Evolutionary conservation across 2,329 filamentous ascomycete species (phyloP), one percentile per base, ranked within the genome.

Genomic region (Pseudocercospora macadamiae): DNA sequence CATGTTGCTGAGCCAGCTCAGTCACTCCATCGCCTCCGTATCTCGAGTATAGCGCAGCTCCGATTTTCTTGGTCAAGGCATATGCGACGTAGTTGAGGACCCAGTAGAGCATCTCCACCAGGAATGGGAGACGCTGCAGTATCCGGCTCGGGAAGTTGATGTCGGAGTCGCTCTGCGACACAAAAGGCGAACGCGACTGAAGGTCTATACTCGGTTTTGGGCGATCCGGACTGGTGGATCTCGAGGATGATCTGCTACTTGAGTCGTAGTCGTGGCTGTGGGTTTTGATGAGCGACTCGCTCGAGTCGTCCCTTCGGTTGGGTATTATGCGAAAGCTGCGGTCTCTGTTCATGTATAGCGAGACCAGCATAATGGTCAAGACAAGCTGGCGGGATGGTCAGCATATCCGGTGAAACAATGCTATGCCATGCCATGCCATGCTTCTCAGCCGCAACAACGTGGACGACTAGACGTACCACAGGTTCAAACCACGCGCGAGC

Each of bases 21-120:
- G 83, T 85, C 26, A 85, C 80, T 10, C 76, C 77, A 14, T 78
- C 77, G 44, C 80, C 79, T n/a, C 60, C 63, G 26, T 67, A 64
- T 21, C 60, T 59, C 16, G 60, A 62, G 55, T 71, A 70, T 44
- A 70, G 21, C n/a, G 61, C 62, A 3, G 62, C 63, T 4, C 68
- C 68, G 14, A 66, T 62, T 51, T 67, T 59, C 61, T 70, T 69
- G 6, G 85, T 87, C 71, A 85, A 76, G 34, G 82, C 79, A 74
- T 89, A 89, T 69, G 87, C 86, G 45, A 81, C 77, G 63, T 86
- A 83, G 68, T 86, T 88, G 65, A 89, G 79, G 42, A 82, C 79
- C 87, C 87, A 89, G 75, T 89, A 89, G 71, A 89, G 89, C 85
- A 89, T 89, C 72, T 89, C 87, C 49, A 89, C 80, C 55, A 89